Conservation (phyloP, 495 filamentous ascomycete species). For the Annulohypoxylon bovei region DNA sequence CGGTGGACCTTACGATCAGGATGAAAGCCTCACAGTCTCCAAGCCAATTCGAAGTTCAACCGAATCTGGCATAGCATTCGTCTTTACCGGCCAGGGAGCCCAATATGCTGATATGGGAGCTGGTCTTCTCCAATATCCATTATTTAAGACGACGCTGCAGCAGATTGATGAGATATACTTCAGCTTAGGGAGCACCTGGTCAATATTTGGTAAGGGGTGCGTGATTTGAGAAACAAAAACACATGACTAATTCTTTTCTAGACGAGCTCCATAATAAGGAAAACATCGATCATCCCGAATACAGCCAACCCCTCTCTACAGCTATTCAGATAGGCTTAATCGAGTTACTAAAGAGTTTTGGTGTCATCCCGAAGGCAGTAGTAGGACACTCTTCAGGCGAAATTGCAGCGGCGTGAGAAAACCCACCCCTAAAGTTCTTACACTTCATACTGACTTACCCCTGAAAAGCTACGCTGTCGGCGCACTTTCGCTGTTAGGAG, state of each 20-base stretch:
- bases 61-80: constrained; percentile 42
- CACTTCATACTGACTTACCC: background rate
- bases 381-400: constrained; percentile 71
- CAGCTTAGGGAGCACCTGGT: constrained; percentile 46
- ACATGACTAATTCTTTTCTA: constrained; percentile 7
- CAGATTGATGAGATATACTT: constrained; percentile 38
- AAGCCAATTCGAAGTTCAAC: constrained; percentile 28
- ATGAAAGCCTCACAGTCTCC: constrained; percentile 11
- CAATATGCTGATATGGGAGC: constrained; percentile 63
- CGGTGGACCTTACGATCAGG: background rate
- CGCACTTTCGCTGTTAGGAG: constrained; percentile 51
- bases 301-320: constrained; percentile 58
- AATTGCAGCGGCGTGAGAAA: constrained; percentile 56
- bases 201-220: constrained; percentile 37
- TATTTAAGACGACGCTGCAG: constrained; percentile 36
- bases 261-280: constrained; percentile 34
- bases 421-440: background rate
- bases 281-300: constrained; percentile 50
- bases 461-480: constrained; percentile 51
- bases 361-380: constrained; percentile 56
- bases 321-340: constrained; percentile 62
- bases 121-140: constrained; percentile 48
- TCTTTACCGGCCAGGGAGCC: constrained; percentile 56
- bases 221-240: background rate
- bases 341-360: constrained; percentile 60